Conservation (phyloP, 495 filamentous ascomycete genomes). For the Xylaria sp. region DNA sequence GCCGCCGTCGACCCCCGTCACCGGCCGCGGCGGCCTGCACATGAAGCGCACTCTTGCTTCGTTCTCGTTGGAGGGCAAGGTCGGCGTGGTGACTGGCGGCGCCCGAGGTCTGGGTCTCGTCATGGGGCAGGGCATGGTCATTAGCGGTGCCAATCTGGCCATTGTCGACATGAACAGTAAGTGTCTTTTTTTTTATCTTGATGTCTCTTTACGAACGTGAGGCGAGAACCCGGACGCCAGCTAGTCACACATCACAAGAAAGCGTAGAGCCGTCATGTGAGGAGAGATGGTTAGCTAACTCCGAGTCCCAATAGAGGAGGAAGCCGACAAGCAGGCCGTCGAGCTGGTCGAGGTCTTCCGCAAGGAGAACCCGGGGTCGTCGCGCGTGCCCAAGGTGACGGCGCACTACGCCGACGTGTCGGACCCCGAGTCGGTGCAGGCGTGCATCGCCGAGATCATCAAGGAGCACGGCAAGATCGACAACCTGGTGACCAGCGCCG, state of each 20-base stretch:
- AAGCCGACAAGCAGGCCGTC: conserved; percentile 77
- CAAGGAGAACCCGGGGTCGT: conserved; percentile 75
- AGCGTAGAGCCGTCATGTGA: neutral
- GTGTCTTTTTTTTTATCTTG: conserved; percentile 39
- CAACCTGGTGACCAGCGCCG: conserved; percentile 91
- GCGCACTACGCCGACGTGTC: conserved; percentile 91
- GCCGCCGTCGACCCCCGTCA: conserved; percentile 69
- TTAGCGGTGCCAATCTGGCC: conserved; percentile 85
- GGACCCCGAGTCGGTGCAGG: conserved; percentile 74
- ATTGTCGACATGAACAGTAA: conserved; percentile 92
- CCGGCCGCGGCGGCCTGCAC: conserved; percentile 70
- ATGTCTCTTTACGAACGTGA: neutral
- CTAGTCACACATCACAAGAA: neutral
- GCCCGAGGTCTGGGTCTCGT: conserved; percentile 86
- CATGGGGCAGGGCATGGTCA: conserved; percentile 88
- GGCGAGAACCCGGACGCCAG: neutral
- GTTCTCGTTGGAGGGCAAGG: conserved; percentile 81
- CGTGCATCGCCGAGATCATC: conserved; percentile 71
- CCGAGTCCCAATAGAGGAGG: conserved; percentile 66
- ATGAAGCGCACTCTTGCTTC: conserved; percentile 55
- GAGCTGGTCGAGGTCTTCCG: conserved; percentile 75
- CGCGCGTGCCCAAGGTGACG: conserved; percentile 76
- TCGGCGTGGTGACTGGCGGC: conserved; percentile 83
- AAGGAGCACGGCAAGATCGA: conserved; percentile 81
- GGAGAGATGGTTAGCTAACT: conserved; percentile 5